These are phyloP conservation scores for Arachis hypogaea DNA, from an alignment of 306 rosid species.

Conservation along the genomic window DNA sequence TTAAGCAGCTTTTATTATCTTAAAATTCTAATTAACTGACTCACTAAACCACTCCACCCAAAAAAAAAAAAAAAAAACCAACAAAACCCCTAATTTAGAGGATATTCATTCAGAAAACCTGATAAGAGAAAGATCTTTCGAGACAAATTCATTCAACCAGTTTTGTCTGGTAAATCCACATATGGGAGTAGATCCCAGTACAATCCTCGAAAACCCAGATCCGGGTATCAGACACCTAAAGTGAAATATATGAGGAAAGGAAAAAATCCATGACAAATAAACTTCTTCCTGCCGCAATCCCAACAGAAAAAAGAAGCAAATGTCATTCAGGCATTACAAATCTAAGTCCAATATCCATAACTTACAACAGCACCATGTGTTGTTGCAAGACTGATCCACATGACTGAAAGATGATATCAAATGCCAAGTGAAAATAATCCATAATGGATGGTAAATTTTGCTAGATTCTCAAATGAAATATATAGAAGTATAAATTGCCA, in stretches of 20 bases:
- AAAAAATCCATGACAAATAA: neutral
- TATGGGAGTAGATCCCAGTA: neutral
- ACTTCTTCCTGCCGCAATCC: neutral
- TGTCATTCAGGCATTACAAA: neutral
- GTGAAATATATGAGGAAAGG: neutral
- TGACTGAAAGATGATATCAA: neutral
- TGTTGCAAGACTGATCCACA: neutral
- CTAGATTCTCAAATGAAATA: neutral
- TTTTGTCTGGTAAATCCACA: neutral
- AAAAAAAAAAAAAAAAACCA: neutral
- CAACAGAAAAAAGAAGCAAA: neutral
- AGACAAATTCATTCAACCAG: neutral
- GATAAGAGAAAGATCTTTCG: neutral
- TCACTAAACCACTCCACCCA: neutral
- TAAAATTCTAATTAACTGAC: neutral
- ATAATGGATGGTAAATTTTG: neutral
- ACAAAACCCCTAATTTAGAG: neutral
- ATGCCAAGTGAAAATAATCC: conserved; percentile 6
- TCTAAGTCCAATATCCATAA: neutral
- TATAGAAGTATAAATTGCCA: neutral
- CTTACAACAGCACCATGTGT: neutral
- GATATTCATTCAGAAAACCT: neutral
- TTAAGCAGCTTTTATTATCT: no score
- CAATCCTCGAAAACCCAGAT: neutral
- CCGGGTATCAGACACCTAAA: neutral